phyloP scores from a whole-genome alignment of 768 basidiomycete genomes.

The Pleurotus cornucopiae region DNA sequence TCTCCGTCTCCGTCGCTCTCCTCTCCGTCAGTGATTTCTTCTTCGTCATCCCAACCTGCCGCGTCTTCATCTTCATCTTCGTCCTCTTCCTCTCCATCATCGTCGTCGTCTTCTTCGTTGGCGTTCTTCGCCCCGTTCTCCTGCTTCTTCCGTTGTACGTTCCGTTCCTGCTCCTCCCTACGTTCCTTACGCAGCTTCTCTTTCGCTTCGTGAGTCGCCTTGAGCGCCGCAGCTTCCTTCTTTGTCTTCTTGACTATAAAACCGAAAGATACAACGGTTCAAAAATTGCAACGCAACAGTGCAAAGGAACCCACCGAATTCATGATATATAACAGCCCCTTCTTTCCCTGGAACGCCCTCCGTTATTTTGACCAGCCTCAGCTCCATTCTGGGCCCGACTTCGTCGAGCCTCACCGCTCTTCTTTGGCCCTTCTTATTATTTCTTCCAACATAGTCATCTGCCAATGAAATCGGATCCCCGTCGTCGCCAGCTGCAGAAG shows the following conservation, averaged over 20 bases:
- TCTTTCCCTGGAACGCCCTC: slow-evolving; percentile 94
- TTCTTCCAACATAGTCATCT: slow-evolving; percentile 91
- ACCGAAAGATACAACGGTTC: slow-evolving; percentile 2
- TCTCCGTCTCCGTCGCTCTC: slow-evolving; percentile 43
- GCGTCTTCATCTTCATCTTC: slow-evolving; percentile 40
- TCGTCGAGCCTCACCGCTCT: slow-evolving; percentile 91
- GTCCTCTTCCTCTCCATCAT: slow-evolving; percentile 37
- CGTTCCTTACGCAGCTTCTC: slow-evolving; percentile 73
- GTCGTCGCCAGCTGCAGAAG: slow-evolving; percentile 80
- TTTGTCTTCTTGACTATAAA: slow-evolving; percentile 86
- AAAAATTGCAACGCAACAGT: slow-evolving; percentile 1
- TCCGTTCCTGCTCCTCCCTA: slow-evolving; percentile 86
- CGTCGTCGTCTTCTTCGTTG: slow-evolving; percentile 34
- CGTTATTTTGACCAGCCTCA: slow-evolving; percentile 87
- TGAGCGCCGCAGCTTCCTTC: slow-evolving; percentile 61
- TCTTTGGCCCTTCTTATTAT: slow-evolving; percentile 88
- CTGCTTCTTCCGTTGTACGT: slow-evolving; percentile 81
- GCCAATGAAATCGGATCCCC: slow-evolving; percentile 80
- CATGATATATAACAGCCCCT: slow-evolving; percentile 90
- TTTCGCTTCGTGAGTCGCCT: slow-evolving; percentile 73
- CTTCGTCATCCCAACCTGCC: slow-evolving; percentile 27
- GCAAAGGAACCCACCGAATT: slow-evolving; percentile 65
- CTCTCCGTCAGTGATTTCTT: slow-evolving; percentile 45
- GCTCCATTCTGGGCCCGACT: slow-evolving; percentile 93
- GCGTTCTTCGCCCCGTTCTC: slow-evolving; percentile 18